Conservation (phyloP, 306 rosid genomes). For the Vachellia collinsii region DNA sequence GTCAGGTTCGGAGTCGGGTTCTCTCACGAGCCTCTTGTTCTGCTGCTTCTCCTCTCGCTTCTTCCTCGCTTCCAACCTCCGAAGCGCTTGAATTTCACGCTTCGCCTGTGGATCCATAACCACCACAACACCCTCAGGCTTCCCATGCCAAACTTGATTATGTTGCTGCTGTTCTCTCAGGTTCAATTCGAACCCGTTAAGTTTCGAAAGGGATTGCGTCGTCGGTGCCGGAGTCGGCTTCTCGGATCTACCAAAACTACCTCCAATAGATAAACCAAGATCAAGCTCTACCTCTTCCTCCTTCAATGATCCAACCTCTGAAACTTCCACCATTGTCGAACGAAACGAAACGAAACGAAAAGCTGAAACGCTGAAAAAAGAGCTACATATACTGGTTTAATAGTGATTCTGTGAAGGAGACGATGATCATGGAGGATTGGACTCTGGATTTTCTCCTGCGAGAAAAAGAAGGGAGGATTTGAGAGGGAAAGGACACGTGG, state of each 20-base stretch:
- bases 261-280: conserved; percentile 69
- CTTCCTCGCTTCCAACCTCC: conserved; percentile 53
- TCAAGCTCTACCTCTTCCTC: conserved; percentile 68
- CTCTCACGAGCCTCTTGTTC: conserved; percentile 2
- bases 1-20: background rate
- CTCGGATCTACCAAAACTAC: conserved; percentile 46
- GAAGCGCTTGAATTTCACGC: conserved; percentile 49
- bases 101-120: conserved; percentile 28
- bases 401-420: background rate
- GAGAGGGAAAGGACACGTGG: conserved; percentile 6
- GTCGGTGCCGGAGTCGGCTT: background rate
- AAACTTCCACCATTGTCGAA: conserved; percentile 34
- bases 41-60: conserved; percentile 40
- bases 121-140: background rate
- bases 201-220: conserved; percentile 9
- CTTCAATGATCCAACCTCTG: background rate
- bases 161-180: background rate
- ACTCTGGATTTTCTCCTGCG: background rate
- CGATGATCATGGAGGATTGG: background rate
- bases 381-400: background rate
- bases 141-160: background rate
- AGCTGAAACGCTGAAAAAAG: background rate
- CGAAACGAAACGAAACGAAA: background rate
- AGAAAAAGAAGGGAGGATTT: background rate
- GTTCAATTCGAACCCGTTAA: conserved; percentile 10